phyloP scores from a whole-genome alignment of 768 basidiomycete species.

The Trametes cubensis region DNA sequence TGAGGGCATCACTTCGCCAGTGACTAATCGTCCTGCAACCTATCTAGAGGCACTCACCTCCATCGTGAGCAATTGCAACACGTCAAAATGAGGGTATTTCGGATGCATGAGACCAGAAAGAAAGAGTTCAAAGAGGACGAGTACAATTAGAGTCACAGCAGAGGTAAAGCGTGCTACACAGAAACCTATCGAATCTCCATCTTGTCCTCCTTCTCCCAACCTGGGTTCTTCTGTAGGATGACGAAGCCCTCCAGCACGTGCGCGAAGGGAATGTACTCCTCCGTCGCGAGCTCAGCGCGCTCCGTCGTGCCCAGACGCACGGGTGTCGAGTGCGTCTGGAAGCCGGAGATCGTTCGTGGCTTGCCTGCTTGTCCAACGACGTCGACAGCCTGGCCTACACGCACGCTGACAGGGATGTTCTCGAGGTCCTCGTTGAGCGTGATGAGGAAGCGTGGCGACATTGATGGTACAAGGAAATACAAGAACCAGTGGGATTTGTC shows the following conservation, averaged over 20 bases:
- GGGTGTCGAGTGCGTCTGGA: constrained; percentile 98
- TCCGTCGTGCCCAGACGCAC: constrained; percentile 95
- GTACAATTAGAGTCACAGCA: constrained; percentile 23
- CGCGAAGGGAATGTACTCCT: constrained; percentile 92
- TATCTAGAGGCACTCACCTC: too few relatives aligned
- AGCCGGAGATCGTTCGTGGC: constrained; percentile 92
- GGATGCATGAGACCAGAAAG: background rate
- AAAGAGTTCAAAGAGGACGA: background rate
- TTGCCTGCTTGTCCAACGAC: constrained; percentile 98
- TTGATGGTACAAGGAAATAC: constrained; percentile 92
- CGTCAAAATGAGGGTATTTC: too few relatives aligned
- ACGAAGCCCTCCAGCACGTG: constrained; percentile 93
- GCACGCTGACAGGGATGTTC: constrained; percentile 84
- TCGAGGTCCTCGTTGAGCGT: constrained; percentile 93
- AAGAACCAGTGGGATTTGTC: constrained; percentile 99
- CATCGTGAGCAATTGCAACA: too few relatives aligned
- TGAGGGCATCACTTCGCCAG: too few relatives aligned
- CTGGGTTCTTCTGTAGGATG: constrained; percentile 89
- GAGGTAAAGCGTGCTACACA: constrained; percentile 24
- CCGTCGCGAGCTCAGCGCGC: constrained; percentile 93
- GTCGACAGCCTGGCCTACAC: constrained; percentile 96
- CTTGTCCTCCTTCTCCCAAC: constrained; percentile 83
- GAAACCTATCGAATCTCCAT: constrained; percentile 52
- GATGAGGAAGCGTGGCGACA: constrained; percentile 99
- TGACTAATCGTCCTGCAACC: too few relatives aligned